These are phyloP conservation scores for Aspergillus incahuasiensis DNA, from an alignment of 495 filamentous ascomycete genomes.

Conservation along the genomic window DNA sequence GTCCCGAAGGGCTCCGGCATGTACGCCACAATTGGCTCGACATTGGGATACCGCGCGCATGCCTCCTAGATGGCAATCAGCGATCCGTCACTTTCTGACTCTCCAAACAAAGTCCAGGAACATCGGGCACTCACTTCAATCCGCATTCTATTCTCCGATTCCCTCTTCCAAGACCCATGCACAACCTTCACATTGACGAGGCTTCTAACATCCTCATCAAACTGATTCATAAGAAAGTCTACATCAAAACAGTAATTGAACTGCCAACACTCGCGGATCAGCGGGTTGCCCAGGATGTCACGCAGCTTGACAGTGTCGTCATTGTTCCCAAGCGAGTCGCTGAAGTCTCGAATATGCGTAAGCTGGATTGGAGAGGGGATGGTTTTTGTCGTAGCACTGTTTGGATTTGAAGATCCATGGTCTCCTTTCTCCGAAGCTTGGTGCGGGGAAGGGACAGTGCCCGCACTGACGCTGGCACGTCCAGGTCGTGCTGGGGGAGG, in stretches of 20 bases:
- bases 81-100: no score
- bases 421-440: neutral
- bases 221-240: constrained; percentile 63
- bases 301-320: constrained; percentile 60
- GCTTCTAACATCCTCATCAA: constrained; percentile 64
- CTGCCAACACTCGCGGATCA: constrained; percentile 83
- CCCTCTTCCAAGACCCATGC: constrained; percentile 83
- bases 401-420: neutral
- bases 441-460: neutral
- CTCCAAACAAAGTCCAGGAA: neutral
- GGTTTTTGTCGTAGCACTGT: neutral
- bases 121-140: constrained; percentile 56
- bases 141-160: constrained; percentile 54
- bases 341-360: constrained; percentile 63
- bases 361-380: constrained; percentile 68
- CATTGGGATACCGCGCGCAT: constrained; percentile 60
- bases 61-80: constrained; percentile 39
- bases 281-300: constrained; percentile 74
- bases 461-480: neutral
- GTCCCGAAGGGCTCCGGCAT: constrained; percentile 87
- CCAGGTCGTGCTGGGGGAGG: constrained; percentile 18
- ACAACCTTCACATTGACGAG: constrained; percentile 69
- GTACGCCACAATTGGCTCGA: constrained; percentile 67
- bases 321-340: constrained; percentile 51
- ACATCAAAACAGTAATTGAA: constrained; percentile 88